Evolutionary conservation across 345 rosid genomes (phyloP), one percentile per base, ranked within the genome.

Genomic region (Melastoma malabathricum): DNA sequence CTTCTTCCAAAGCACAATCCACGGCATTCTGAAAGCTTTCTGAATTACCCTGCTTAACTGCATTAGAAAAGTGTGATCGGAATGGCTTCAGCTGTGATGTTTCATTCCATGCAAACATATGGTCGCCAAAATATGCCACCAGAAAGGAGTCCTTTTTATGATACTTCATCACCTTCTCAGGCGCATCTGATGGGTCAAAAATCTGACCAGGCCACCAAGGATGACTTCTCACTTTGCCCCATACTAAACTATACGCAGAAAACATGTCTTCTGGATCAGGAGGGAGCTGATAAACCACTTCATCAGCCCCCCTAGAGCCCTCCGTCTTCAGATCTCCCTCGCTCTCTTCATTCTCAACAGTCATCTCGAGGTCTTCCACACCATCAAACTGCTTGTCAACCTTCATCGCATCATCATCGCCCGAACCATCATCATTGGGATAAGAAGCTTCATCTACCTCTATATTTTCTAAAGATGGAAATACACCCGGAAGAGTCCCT

Each of bases 161-260:
- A 75, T 77, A 68, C 57, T 68, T 79, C 63, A 69, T 52, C 18
- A 84, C 84, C 69, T 67, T 75, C 52, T 79, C 86, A 6, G 84
- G 77, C 16, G 92, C 80, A 60, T 73, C 74, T n/a, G 80, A 65
- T 54, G 80, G 68, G 70, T 83, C 75, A 60, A 73, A 77, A 46
- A 83, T 83, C 72, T 83, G 86, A 9, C 92, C 92, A 51, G 92
- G 92, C 92, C 92, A 83, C 92, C 86, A 79, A 1, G 84, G 92
- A 67, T 83, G 86, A 70, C 86, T 79, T 63, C 82, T 75, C 45
- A 79, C 82, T 65, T 83, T 83, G 18, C 86, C 84, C 92, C 92
- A 83, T 7, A 83, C 86, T 68, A 79, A 66, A 63, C 77, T 84
- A 29, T 75, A 71, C 50, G 80, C 75, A 16, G 56, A 49, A 48